A percentile compares a stretch with the other conserved stretches of the same genome.
Conservation (phyloP, 441 rosid species). For the Pelargonium fulgidum region DNA sequence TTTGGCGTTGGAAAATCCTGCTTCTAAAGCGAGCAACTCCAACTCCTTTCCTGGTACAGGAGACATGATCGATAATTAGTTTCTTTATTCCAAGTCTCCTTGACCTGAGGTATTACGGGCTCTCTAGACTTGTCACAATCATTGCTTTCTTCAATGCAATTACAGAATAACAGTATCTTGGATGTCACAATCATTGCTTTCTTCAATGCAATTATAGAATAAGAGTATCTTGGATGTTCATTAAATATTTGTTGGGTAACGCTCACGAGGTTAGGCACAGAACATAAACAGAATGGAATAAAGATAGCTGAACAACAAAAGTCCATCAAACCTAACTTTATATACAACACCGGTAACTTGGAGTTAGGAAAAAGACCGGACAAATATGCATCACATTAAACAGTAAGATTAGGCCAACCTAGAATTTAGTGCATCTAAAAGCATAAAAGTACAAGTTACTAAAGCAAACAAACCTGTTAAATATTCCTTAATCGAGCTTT, state of each 20-base stretch:
- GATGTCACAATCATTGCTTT: not conserved
- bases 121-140: not conserved
- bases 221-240: too few species aligned
- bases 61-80: not conserved
- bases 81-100: not conserved
- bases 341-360: too few species aligned
- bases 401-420: too few species aligned
- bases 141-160: not conserved
- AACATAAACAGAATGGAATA: too few species aligned
- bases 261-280: too few species aligned
- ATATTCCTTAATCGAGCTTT: conserved; percentile 53
- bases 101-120: not conserved
- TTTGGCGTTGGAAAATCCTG: conserved; percentile 59
- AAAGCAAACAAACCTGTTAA: conserved; percentile 46
- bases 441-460: too few species aligned
- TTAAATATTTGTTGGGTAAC: too few species aligned
- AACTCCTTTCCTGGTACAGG: conserved; percentile 53
- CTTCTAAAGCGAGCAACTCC: conserved; percentile 63
- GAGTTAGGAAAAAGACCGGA: too few species aligned
- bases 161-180: not conserved
- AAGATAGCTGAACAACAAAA: too few species aligned
- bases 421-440: too few species aligned
- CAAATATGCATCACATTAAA: too few species aligned
- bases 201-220: not conserved
- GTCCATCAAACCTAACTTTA: too few species aligned